Base-by-base conservation (phyloP, 306 rosid species). In the Alnus rubra region DNA sequence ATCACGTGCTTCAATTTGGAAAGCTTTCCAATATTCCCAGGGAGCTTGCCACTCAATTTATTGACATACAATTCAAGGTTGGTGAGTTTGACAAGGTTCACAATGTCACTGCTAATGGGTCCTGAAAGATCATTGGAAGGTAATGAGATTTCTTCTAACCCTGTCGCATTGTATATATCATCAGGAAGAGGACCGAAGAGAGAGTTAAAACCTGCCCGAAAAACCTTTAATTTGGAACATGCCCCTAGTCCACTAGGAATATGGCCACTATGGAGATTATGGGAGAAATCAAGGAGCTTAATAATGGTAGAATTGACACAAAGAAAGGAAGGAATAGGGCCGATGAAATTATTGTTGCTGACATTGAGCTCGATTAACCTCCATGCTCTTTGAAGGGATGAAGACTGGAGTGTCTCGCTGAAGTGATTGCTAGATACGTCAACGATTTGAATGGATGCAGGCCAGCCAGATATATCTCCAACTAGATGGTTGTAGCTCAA, bases 401-500 rank as follows among this genome's bases (percentile, higher is more conserved):
- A 77, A 15, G 65, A 39, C n/a, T 64, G 19, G 28, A 77, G 35
- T n/a, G 15, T 19, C 4, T 62, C 80, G 7, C 35, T 33, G 55
- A 52, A 67, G 14, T 1, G 64, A 68, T 77, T 77, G 31, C 33
- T 53, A 16, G 80, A 77, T 42, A 77, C 49, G 28, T 67, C 74
- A 31, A 77, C 18, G 0, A 35, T 19, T 39, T 9, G 30, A 14
- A 77, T 39, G 44, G 35, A 16, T 39, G 2, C 7, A 7, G 49
- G 8, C 9, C 7, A 45, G 4, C 9, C 1, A 45, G 67, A 28
- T 2, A 67, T 48, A 51, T 64, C 69, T 47, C 71, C 78, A 45
- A 7, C n/a, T 8, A 75, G 19, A 59, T 45, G 42, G 71, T 75
- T 75, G 64, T 12, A 75, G 69, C 71, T 75, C 78, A 75, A 60